Base-by-base conservation (phyloP, 208 protist species). In the Leptomonas seymouri region DNA sequence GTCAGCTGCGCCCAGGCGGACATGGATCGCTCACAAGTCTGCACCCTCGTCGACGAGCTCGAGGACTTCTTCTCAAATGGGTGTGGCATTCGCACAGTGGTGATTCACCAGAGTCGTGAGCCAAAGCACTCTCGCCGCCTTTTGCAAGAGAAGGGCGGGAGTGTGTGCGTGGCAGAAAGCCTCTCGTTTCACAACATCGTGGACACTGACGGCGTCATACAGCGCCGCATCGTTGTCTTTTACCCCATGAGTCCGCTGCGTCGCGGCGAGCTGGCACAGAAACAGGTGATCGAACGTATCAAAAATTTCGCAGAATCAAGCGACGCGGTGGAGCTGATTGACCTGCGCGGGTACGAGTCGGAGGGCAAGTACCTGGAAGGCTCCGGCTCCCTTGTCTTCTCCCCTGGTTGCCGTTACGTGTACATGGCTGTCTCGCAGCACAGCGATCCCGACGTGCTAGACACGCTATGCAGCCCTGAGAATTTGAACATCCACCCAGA, bases 161-260 rank as follows among this genome's bases (percentile, higher is more conserved):
- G 79, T 25, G 62, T 90, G 23, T 87, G 86, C 60, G 63, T 81
- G 9, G 66, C 55, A 39, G 67, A 91, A 61, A 78, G 68, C 64
- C 68, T 93, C 21, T 89, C 86, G 39, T 68, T 90, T 21, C 90
- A 95, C 80, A 76, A 90, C 70, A 81, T 90, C 73, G 87, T 85
- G 36, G 74, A 88, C 74, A 61, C 63, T 7, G 53, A 84, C 21
- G 82, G 85, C 48, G 63, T 68, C 28, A 86, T 93, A 39, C 70
- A 64, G 42, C 86, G 86, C 48, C 86, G 86, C 58, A 18, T 92
- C 23, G 64, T 86, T 41, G 71, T 95, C 21, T 76, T 93, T 31
- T 93, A 95, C 71, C 89, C 89, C 11, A 87, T 95, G 82, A 84
- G 60, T 39, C 70, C 68, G 18, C 27, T 31, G 39, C 89, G 85